Conservation (phyloP, 345 rosid genomes). For the Salix arbutifolia region DNA sequence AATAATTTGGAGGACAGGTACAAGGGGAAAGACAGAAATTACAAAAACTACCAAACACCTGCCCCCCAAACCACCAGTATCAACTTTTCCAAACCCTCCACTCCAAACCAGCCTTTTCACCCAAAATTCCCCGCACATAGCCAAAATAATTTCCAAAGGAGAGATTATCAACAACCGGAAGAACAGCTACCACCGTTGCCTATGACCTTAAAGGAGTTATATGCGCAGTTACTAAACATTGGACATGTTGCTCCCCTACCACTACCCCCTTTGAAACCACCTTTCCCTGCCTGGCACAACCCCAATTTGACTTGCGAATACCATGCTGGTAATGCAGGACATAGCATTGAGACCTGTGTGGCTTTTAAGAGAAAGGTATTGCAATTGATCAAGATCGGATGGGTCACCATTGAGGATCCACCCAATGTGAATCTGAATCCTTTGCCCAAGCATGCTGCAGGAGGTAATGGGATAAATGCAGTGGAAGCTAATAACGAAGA, state of each 20-base stretch:
- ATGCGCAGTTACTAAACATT: background rate
- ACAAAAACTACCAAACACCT: background rate
- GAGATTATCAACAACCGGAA: background rate
- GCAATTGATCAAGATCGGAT: no score
- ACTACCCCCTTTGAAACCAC: background rate
- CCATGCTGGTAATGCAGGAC: background rate
- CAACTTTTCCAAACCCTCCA: background rate
- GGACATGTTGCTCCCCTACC: background rate
- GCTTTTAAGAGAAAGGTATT: no score
- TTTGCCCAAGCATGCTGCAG: accelerated
- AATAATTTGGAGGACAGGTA: background rate
- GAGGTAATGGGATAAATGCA: accelerated
- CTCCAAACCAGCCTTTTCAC: no score
- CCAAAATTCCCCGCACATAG: accelerated
- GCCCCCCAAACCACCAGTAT: background rate
- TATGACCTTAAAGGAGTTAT: no score
- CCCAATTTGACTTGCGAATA: background rate
- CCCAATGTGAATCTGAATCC: background rate
- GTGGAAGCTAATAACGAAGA: accelerated
- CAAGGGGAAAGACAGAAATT: background rate
- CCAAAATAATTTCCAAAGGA: no score
- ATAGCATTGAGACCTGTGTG: accelerated
- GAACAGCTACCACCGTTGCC: background rate
- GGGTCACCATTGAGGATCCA: background rate
- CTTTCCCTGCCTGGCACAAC: background rate